Evolutionary conservation across 768 basidiomycete species (phyloP).

Genomic region (Russula brevipes): DNA sequence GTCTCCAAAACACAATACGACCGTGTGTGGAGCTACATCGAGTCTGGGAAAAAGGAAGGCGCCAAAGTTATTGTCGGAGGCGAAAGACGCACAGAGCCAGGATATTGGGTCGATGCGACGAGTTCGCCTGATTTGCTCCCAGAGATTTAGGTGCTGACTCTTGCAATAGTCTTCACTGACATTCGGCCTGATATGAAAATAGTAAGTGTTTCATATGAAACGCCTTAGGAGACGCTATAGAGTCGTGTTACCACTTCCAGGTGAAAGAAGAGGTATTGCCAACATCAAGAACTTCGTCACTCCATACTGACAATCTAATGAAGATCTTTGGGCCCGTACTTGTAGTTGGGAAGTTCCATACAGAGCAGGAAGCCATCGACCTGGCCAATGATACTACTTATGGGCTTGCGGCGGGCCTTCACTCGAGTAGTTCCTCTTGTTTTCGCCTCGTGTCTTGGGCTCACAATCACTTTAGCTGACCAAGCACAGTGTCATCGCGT

Average conservation of each 20-base stretch:
- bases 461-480: constrained; percentile 46
- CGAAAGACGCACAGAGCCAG: constrained; percentile 64
- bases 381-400: constrained; percentile 87
- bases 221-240: not conserved
- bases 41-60: constrained; percentile 77
- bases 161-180: constrained; percentile 67
- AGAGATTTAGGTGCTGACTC: constrained; percentile 1
- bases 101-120: constrained; percentile 88
- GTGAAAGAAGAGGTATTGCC: constrained; percentile 61
- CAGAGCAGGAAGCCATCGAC: constrained; percentile 79
- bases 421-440: constrained; percentile 56
- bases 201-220: constrained; percentile 40
- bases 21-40: constrained; percentile 83
- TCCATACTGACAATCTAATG: not conserved
- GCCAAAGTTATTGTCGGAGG: constrained; percentile 81
- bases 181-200: constrained; percentile 80
- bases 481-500: constrained; percentile 88
- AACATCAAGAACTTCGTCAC: not conserved
- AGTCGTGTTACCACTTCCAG: constrained; percentile 29
- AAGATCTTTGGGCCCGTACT: constrained; percentile 96
- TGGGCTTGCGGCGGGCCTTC: constrained; percentile 88
- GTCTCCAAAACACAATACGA: constrained; percentile 83
- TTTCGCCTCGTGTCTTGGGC: constrained; percentile 12
- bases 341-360: constrained; percentile 73
- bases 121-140: constrained; percentile 42